Percentiles rank a stretch among this genome's conserved stretches.
Evolutionary conservation across 371 early-diverging fungal genomes (phyloP).

Genomic region (Mucor racemosus): DNA sequence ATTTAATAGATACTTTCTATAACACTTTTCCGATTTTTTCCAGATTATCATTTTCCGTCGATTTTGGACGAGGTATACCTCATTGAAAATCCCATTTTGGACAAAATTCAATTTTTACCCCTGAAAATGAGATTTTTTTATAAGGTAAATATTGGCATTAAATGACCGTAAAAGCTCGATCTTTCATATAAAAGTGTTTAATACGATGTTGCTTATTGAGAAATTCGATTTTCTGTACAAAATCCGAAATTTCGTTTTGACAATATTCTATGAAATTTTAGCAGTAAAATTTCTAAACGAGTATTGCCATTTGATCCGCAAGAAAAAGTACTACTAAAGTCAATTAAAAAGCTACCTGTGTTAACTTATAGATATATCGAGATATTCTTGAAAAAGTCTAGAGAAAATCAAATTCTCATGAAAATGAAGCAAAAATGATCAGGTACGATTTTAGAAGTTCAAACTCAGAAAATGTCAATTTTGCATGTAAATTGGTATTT

Average conservation of each 20-base stretch:
- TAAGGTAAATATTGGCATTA: background rate
- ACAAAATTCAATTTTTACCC: background rate
- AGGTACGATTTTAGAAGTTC: too few species aligned
- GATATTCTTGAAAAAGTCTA: background rate
- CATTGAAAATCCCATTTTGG: background rate
- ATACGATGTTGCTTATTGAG: background rate
- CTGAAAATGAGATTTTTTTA: slow-evolving; percentile 1
- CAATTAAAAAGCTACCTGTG: background rate
- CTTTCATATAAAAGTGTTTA: background rate
- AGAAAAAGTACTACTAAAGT: background rate
- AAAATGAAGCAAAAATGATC: background rate
- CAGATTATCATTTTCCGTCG: background rate
- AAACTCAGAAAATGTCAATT: background rate
- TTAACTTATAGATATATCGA: background rate
- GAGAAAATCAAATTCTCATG: background rate
- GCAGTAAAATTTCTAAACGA: background rate
- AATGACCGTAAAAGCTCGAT: background rate
- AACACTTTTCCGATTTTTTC: background rate
- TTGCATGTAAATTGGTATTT: too few species aligned
- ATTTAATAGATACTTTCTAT: background rate
- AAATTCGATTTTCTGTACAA: background rate
- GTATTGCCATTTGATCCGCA: background rate
- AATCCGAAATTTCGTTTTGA: background rate
- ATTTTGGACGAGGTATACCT: background rate
- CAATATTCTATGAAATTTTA: background rate